Percentiles rank a stretch among this genome's conserved stretches.
phyloP scores from a whole-genome alignment of 2,329 filamentous ascomycete species.

The Clarireedia monteithiana region DNA sequence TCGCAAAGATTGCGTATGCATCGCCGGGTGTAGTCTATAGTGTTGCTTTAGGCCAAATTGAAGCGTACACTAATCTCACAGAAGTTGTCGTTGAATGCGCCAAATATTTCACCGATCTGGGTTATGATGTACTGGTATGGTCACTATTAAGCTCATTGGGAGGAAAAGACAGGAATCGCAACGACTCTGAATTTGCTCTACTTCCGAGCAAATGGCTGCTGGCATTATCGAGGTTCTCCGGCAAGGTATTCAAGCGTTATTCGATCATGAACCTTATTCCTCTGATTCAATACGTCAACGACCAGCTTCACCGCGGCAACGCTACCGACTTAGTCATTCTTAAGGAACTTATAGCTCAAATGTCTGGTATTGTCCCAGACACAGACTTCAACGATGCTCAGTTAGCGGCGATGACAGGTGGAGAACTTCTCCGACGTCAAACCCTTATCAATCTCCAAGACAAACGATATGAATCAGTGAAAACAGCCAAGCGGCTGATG shows the following conservation, averaged over 20 bases:
- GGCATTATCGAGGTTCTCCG: conserved; percentile 83
- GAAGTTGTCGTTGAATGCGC: conserved; percentile 92
- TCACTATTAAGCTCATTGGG: conserved; percentile 71
- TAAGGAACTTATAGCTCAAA: conserved; percentile 80
- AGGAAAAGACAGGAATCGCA: conserved; percentile 54
- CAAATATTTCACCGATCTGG: conserved; percentile 85
- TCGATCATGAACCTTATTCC: conserved; percentile 75
- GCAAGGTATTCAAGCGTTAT: conserved; percentile 82
- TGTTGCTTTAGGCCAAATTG: conserved; percentile 81
- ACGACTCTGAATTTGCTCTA: conserved; percentile 53
- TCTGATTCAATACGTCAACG: conserved; percentile 80
- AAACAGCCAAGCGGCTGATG: conserved; percentile 72
- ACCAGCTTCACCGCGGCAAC: conserved; percentile 74
- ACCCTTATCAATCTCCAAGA: conserved; percentile 77
- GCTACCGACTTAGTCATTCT: conserved; percentile 87
- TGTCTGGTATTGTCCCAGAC: conserved; percentile 88
- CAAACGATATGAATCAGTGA: conserved; percentile 66
- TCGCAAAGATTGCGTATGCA: conserved; percentile 87
- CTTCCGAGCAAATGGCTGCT: conserved; percentile 89
- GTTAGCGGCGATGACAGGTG: conserved; percentile 80
- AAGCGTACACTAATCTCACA: conserved; percentile 91
- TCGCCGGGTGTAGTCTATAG: conserved; percentile 89
- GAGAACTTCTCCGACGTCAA: conserved; percentile 68
- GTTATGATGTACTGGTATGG: conserved; percentile 91
- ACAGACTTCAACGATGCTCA: conserved; percentile 84